phyloP scores from a whole-genome alignment of 306 rosid genomes.

The Casuarina glauca region DNA sequence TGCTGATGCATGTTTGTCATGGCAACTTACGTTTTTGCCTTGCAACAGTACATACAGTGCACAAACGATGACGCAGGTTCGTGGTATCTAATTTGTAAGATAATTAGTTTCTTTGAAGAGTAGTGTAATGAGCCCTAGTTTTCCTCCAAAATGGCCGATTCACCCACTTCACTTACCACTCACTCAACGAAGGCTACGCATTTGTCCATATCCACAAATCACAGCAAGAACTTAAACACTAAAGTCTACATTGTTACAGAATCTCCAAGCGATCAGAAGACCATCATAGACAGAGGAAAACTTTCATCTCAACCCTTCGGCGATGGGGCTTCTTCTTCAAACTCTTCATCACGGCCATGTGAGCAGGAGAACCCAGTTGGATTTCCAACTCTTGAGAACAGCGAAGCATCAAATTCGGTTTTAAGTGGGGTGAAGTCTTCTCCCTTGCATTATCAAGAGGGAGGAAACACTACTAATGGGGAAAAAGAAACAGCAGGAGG shows the following conservation, averaged over 20 bases:
- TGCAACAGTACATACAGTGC: not conserved
- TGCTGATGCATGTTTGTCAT: not conserved
- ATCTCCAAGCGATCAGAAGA: conserved; percentile 7
- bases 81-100: too few relatives aligned
- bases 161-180: not conserved
- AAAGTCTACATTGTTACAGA: conserved; percentile 11
- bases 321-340: not conserved
- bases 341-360: conserved; percentile 24
- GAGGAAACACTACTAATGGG: conserved; percentile 7
- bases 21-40: not conserved
- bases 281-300: conserved; percentile 9
- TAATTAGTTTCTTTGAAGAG: too few relatives aligned
- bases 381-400: conserved; percentile 20
- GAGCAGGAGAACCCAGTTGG: conserved; percentile 3
- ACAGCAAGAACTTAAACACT: not conserved
- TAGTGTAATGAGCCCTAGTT: too few relatives aligned
- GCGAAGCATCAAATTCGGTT: not conserved
- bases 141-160: too few relatives aligned
- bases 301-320: not conserved
- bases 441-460: conserved; percentile 15
- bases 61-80: too few relatives aligned
- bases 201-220: not conserved
- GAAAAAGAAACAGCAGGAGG: conserved; percentile 36
- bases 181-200: not conserved
- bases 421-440: not conserved